Evolutionary conservation across 805 yeast genomes (phyloP).

Genomic region (Starmerella vaccinii): DNA sequence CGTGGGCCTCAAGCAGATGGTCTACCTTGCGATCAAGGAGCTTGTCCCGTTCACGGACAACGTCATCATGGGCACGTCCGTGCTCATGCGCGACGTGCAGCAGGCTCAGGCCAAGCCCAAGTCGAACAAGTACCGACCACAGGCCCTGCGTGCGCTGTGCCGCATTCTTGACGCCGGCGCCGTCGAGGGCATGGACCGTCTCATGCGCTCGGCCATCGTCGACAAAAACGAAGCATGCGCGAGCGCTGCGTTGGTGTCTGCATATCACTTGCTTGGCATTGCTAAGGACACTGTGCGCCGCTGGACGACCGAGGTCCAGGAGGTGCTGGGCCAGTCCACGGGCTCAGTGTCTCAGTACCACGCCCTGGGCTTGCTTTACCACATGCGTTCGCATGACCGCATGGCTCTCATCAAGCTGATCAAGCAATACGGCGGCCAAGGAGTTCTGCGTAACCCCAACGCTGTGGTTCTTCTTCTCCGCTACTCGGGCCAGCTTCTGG

Average conservation of each 20-base stretch:
- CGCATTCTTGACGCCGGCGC: conserved; percentile 77
- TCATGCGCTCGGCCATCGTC: conserved; percentile 85
- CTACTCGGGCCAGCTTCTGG: conserved; percentile 42
- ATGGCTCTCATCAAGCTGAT: conserved; percentile 89
- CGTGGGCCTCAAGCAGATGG: conserved; percentile 77
- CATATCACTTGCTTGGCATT: conserved; percentile 80
- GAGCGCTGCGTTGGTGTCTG: conserved; percentile 86
- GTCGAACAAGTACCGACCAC: conserved; percentile 66
- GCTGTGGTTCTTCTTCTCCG: conserved; percentile 81
- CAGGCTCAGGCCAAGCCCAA: conserved; percentile 39
- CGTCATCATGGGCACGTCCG: conserved; percentile 93
- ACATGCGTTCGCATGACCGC: conserved; percentile 78
- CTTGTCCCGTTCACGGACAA: conserved; percentile 76
- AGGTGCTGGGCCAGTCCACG: conserved; percentile 52
- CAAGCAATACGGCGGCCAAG: conserved; percentile 54
- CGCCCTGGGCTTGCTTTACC: conserved; percentile 83
- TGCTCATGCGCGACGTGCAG: conserved; percentile 96
- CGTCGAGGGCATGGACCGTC: conserved; percentile 85
- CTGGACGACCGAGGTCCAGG: conserved; percentile 90
- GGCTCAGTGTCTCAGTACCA: conserved; percentile 82
- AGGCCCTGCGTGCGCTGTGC: conserved; percentile 85
- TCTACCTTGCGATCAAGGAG: conserved; percentile 88
- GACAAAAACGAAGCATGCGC: conserved; percentile 79
- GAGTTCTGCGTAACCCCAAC: conserved; percentile 61
- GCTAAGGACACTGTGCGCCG: conserved; percentile 88